Evolutionary conservation across 2,329 filamentous ascomycete species (phyloP).

Genomic region (Alternaria rosae): DNA sequence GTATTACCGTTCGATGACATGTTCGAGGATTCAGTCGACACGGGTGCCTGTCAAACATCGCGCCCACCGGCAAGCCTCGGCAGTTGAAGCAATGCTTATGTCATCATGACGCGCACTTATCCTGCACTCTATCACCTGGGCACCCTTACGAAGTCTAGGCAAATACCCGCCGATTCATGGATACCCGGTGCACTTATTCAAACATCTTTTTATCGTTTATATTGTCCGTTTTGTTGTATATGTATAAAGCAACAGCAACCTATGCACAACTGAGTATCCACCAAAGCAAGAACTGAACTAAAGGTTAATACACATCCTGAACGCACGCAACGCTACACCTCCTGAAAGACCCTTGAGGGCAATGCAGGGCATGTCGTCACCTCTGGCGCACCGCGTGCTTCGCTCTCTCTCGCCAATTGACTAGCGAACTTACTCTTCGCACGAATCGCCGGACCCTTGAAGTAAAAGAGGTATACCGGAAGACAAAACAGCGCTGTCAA

Average conservation of each 20-base stretch:
- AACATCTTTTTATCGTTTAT: background rate
- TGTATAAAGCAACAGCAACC: background rate
- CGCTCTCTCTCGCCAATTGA: background rate
- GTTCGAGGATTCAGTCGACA: background rate
- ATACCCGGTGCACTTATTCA: background rate
- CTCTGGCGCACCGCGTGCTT: background rate
- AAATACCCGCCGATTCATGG: background rate
- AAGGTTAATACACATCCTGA: background rate
- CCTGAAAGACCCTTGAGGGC: background rate
- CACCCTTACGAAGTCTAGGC: background rate
- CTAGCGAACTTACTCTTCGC: background rate
- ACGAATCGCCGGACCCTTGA: background rate
- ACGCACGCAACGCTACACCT: background rate
- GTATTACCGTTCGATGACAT: constrained; percentile 15
- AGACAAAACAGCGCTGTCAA: constrained; percentile 59
- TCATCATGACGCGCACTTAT: constrained; percentile 10
- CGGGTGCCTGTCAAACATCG: background rate
- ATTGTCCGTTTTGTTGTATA: background rate
- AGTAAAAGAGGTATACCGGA: constrained; percentile 64
- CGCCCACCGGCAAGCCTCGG: background rate
- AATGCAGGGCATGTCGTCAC: background rate
- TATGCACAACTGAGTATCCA: background rate
- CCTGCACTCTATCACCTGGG: background rate
- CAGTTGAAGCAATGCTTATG: constrained; percentile 3
- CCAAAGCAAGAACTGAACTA: background rate